A percentile compares a stretch with the other conserved stretches of the same genome.
Evolutionary conservation across 2,329 filamentous ascomycete species (phyloP).

Genomic region (Erysiphe neolycopersici): DNA sequence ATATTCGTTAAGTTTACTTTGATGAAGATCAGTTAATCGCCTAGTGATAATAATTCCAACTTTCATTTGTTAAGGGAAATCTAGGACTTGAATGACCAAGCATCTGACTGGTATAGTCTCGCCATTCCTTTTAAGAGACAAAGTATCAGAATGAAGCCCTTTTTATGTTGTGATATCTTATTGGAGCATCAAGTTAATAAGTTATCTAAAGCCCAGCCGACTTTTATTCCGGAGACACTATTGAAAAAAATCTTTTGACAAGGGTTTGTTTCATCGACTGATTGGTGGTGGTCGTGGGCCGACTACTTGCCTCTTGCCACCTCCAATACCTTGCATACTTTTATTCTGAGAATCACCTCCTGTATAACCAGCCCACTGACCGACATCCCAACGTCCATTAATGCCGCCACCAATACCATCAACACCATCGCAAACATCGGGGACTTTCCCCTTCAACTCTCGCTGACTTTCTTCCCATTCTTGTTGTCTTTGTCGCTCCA

Average conservation of each 20-base stretch:
- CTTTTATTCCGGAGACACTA: too few relatives aligned
- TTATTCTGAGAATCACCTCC: slow-evolving; percentile 51
- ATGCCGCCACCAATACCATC: slow-evolving; percentile 41
- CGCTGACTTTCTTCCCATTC: slow-evolving; percentile 18
- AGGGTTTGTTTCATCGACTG: neutral
- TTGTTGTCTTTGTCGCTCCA: slow-evolving; percentile 28
- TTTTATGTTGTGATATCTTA: too few relatives aligned
- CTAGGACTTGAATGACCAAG: too few relatives aligned
- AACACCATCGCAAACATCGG: slow-evolving; percentile 15
- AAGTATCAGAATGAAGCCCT: too few relatives aligned
- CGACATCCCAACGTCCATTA: slow-evolving; percentile 38
- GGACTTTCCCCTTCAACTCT: neutral
- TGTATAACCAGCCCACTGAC: slow-evolving; percentile 35
- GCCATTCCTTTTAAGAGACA: too few relatives aligned
- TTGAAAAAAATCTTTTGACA: too few relatives aligned
- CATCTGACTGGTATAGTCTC: too few relatives aligned
- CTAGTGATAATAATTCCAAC: too few relatives aligned
- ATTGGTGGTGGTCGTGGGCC: slow-evolving; percentile 37
- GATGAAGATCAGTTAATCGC: too few relatives aligned
- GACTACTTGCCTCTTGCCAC: slow-evolving; percentile 51
- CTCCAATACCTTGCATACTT: slow-evolving; percentile 36
- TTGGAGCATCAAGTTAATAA: neutral
- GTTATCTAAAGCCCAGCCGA: too few relatives aligned
- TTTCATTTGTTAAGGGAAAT: too few relatives aligned
- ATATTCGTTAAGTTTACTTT: too few relatives aligned